These are phyloP conservation scores for Linum tenue DNA, from an alignment of 345 rosid genomes.

Conservation along the genomic window DNA sequence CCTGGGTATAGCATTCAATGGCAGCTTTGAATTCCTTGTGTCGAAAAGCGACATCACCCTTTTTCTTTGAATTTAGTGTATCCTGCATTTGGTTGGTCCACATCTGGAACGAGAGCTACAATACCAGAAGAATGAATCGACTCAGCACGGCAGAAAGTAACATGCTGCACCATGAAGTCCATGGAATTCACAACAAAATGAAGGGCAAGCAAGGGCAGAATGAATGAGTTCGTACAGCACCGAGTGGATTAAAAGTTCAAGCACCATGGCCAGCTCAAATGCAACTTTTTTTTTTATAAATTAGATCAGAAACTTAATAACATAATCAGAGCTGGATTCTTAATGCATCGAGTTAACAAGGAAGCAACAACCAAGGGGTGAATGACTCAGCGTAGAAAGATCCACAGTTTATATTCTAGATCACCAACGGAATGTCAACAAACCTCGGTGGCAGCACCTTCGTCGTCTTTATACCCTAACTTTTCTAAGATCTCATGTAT, in stretches of 20 bases:
- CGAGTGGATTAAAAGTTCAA: no score
- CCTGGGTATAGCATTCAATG: slow-evolving; percentile 1
- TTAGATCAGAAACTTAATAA: background rate
- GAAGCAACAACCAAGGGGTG: background rate
- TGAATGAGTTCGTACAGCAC: background rate
- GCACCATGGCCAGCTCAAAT: background rate
- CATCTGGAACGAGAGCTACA: slow-evolving; percentile 6
- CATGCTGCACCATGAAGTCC: background rate
- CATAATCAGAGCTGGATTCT: background rate
- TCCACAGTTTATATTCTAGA: background rate
- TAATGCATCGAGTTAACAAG: background rate
- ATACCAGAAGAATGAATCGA: background rate
- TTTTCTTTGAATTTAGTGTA: slow-evolving; percentile 2
- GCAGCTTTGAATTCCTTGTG: background rate
- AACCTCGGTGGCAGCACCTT: slow-evolving; percentile 4
- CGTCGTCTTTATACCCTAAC: slow-evolving; percentile 2
- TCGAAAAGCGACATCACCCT: slow-evolving; percentile 1
- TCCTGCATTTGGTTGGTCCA: slow-evolving; percentile 4
- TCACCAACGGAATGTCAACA: background rate
- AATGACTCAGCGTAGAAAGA: background rate
- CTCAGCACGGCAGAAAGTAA: background rate
- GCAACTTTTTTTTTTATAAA: background rate
- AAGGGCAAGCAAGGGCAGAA: background rate
- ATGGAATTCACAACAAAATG: background rate
- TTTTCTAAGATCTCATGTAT: slow-evolving; percentile 4